phyloP scores from a whole-genome alignment of 495 filamentous ascomycete genomes.

The Cryomyces antarcticus region DNA sequence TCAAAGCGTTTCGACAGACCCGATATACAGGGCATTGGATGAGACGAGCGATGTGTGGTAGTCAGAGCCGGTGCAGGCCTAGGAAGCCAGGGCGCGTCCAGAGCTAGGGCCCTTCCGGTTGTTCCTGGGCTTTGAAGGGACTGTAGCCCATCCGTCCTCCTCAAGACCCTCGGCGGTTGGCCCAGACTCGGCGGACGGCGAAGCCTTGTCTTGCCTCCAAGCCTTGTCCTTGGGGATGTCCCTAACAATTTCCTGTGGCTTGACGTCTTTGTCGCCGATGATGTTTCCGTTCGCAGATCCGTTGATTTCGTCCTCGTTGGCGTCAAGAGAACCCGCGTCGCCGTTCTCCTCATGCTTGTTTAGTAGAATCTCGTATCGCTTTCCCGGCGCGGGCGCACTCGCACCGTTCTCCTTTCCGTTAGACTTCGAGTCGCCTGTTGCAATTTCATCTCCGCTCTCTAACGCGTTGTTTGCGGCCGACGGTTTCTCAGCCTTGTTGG shows the following conservation, averaged over 20 bases:
- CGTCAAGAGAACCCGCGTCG: slow-evolving; percentile 5
- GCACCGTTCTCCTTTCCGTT: slow-evolving; percentile 14
- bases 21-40: too few species aligned
- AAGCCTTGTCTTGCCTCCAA: neutral
- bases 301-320: slow-evolving; percentile 9
- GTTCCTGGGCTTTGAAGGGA: slow-evolving; percentile 9
- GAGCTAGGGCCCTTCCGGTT: slow-evolving; percentile 4
- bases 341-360: slow-evolving; percentile 11
- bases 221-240: slow-evolving; percentile 4
- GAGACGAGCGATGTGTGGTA: too few species aligned
- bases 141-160: slow-evolving; percentile 11
- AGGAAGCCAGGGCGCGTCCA: slow-evolving; percentile 8
- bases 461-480: slow-evolving; percentile 5
- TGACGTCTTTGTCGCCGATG: slow-evolving; percentile 18
- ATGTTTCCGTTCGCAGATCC: slow-evolving; percentile 17
- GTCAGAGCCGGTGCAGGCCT: neutral
- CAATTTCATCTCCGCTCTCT: slow-evolving; percentile 7
- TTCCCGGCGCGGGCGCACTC: slow-evolving; percentile 2
- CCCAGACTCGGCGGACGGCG: slow-evolving; percentile 1
- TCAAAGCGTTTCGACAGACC: too few species aligned
- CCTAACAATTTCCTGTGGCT: slow-evolving; percentile 17
- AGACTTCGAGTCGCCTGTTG: slow-evolving; percentile 1
- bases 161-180: slow-evolving; percentile 10
- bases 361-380: slow-evolving; percentile 19
- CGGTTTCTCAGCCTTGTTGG: slow-evolving; percentile 22